These are phyloP conservation scores for Cucumis melo DNA, from an alignment of 306 rosid species.

Conservation along the genomic window DNA sequence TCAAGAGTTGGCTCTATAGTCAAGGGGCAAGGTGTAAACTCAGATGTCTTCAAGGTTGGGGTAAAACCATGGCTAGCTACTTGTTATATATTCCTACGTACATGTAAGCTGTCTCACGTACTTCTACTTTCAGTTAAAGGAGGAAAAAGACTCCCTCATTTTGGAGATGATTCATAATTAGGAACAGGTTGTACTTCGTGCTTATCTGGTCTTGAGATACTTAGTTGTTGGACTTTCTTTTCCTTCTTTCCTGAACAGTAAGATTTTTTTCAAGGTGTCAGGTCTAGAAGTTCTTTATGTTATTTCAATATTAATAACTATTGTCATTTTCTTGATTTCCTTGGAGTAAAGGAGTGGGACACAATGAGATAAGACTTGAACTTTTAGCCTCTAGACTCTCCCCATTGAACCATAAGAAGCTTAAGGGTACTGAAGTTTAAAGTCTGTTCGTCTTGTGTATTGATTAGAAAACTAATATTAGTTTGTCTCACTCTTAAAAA, in stretches of 20 bases:
- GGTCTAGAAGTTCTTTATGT: not conserved
- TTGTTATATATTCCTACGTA: not conserved
- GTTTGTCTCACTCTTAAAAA: no score
- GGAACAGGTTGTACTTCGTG: not conserved
- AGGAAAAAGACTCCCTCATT: not conserved
- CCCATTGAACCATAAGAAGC: not conserved
- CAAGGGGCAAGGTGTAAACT: not conserved
- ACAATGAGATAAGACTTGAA: not conserved
- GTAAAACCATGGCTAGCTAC: not conserved
- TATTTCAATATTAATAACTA: not conserved
- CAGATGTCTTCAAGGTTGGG: not conserved
- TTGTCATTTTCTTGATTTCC: not conserved
- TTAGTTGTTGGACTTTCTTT: not conserved
- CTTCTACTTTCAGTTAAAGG: not conserved
- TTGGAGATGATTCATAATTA: not conserved
- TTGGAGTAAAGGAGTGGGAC: not conserved
- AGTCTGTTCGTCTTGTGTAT: no score
- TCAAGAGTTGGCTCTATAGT: not conserved
- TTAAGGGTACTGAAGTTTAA: not conserved
- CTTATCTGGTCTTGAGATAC: not conserved
- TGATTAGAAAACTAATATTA: no score
- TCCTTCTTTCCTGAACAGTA: not conserved
- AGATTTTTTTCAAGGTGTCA: not conserved
- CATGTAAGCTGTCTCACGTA: not conserved
- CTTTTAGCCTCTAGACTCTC: not conserved